A percentile compares a stretch with the other conserved stretches of the same genome.
Evolutionary conservation across 495 filamentous ascomycete genomes (phyloP).

Genomic region (Parathielavia hyrcaniae): DNA sequence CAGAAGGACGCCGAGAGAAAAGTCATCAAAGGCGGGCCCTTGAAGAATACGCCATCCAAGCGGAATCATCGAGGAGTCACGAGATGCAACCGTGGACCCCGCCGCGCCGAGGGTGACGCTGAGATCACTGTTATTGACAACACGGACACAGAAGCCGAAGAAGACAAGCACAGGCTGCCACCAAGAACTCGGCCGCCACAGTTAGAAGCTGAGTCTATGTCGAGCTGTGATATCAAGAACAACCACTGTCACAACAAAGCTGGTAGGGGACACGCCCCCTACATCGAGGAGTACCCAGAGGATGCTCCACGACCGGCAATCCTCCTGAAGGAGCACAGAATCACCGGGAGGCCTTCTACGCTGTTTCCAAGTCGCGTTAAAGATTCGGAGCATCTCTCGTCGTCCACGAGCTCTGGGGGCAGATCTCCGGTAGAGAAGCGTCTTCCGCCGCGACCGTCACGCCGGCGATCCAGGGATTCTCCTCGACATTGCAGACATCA

Average conservation of each 20-base stretch:
- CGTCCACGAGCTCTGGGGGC: constrained; percentile 14
- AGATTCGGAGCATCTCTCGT: constrained; percentile 12
- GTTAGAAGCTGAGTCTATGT: not conserved
- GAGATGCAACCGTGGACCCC: constrained; percentile 6
- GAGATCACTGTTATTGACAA: constrained; percentile 18
- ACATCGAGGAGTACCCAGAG: constrained; percentile 32
- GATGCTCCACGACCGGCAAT: constrained; percentile 20
- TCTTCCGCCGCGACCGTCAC: constrained; percentile 7
- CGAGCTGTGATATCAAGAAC: not conserved
- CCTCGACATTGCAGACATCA: constrained; percentile 1
- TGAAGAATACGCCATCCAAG: constrained; percentile 15
- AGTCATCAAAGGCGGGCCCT: constrained; percentile 12
- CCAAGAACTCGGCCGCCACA: constrained; percentile 8
- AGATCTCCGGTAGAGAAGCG: constrained; percentile 23
- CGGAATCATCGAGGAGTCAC: constrained; percentile 11
- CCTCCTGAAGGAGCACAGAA: constrained; percentile 27
- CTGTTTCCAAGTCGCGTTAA: constrained; percentile 18
- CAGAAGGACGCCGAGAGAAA: constrained; percentile 1
- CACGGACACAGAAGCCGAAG: constrained; percentile 19
- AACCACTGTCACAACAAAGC: constrained; percentile 1
- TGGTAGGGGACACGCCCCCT: constrained; percentile 20
- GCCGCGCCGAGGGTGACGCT: constrained; percentile 11
- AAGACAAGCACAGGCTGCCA: not conserved
- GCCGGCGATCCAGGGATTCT: constrained; percentile 9
- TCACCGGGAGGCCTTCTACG: constrained; percentile 21